These are phyloP conservation scores for Auricularia sp. DNA, from an alignment of 768 basidiomycete genomes.

Conservation along the genomic window DNA sequence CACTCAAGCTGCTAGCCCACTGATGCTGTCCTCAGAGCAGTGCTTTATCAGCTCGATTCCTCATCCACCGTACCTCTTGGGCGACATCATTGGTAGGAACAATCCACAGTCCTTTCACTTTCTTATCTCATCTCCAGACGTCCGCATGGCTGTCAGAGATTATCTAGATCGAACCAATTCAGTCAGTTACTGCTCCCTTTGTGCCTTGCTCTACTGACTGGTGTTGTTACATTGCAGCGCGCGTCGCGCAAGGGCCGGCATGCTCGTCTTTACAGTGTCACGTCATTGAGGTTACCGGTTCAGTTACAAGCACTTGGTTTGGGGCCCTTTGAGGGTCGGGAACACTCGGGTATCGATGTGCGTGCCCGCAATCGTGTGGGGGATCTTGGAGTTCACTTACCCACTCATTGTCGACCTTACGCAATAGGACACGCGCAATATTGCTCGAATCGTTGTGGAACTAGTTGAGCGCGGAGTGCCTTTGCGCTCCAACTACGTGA, in stretches of 20 bases:
- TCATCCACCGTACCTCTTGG: neutral
- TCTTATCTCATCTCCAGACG: neutral
- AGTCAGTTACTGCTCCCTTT: neutral
- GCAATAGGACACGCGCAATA: conserved; percentile 79
- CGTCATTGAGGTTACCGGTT: conserved; percentile 54
- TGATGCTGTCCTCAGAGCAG: neutral
- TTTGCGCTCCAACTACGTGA: conserved; percentile 64
- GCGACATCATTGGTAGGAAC: neutral
- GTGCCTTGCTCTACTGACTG: neutral
- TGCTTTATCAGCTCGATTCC: neutral
- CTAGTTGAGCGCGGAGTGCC: conserved; percentile 60
- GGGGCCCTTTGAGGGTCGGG: conserved; percentile 67
- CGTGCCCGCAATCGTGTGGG: conserved; percentile 24
- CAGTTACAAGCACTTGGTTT: conserved; percentile 68
- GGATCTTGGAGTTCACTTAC: neutral
- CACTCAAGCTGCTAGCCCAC: neutral
- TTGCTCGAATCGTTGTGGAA: conserved; percentile 70
- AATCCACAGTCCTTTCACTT: neutral
- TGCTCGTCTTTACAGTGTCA: neutral
- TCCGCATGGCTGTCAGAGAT: neutral
- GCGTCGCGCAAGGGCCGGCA: neutral
- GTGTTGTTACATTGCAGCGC: neutral
- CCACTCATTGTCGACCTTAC: neutral
- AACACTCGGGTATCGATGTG: conserved; percentile 87
- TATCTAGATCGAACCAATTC: neutral